Evolutionary conservation across 805 yeast species (phyloP).

Genomic region (Cyberlindnera nakhonratchasimensis): DNA sequence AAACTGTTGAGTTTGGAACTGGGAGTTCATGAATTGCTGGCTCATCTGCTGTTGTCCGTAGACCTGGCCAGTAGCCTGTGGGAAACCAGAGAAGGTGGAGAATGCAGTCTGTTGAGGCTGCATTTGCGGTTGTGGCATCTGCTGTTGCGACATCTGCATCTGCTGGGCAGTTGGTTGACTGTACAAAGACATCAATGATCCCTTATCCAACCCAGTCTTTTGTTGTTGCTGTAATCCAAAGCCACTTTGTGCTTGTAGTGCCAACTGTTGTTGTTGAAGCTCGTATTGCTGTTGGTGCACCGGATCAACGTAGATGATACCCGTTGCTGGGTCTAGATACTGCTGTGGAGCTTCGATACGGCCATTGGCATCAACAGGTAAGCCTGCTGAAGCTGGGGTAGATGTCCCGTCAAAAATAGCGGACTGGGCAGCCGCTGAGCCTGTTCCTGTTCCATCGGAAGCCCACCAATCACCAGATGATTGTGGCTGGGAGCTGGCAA

Average conservation of each 20-base stretch:
- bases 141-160: neutral
- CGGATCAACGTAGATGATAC: constrained; percentile 64
- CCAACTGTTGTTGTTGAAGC: constrained; percentile 24
- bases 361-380: constrained; percentile 31
- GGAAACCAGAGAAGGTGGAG: constrained; percentile 10
- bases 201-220: constrained; percentile 11
- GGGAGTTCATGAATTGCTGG: constrained; percentile 2
- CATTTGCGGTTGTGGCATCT: neutral
- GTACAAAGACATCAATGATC: constrained; percentile 1
- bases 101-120: constrained; percentile 7
- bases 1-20: neutral
- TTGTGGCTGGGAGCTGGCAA: constrained; percentile 3
- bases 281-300: constrained; percentile 47
- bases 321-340: constrained; percentile 69
- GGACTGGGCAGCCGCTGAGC: constrained; percentile 29
- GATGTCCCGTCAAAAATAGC: constrained; percentile 24
- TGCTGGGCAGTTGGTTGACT: constrained; percentile 5
- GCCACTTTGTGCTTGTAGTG: constrained; percentile 10
- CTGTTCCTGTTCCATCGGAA: constrained; percentile 10
- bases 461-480: constrained; percentile 25
- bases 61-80: constrained; percentile 13
- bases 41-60: constrained; percentile 13
- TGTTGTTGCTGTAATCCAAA: constrained; percentile 4
- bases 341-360: constrained; percentile 52
- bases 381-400: constrained; percentile 4